Conservation (phyloP, 192 early-diverging fungal species). For the Umbelopsis sp. region DNA sequence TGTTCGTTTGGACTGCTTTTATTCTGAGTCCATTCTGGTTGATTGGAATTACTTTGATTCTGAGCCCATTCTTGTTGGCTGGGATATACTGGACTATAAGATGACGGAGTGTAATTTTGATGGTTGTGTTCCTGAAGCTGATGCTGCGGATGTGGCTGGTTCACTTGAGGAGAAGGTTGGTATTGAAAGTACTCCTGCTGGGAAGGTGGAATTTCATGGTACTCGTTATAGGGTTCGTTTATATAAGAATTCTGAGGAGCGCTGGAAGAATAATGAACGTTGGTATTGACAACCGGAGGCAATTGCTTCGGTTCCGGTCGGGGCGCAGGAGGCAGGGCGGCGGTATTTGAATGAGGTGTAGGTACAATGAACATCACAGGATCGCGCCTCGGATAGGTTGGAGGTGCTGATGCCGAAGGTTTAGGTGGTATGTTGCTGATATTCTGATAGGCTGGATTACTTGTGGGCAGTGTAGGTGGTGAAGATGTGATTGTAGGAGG, state of each 20-base stretch:
- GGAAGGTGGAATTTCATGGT: no score
- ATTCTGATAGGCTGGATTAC: background rate
- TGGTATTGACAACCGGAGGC: background rate
- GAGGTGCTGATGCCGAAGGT: background rate
- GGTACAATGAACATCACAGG: slow-evolving; percentile 7
- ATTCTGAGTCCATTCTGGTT: no score
- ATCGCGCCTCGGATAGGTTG: slow-evolving; percentile 5
- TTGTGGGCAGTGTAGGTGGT: background rate
- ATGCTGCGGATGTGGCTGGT: background rate
- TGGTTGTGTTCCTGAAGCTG: background rate
- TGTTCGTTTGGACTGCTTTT: no score
- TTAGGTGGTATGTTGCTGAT: background rate
- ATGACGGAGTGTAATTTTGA: background rate
- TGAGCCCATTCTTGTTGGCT: background rate
- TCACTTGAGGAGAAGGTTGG: background rate
- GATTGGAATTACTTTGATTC: background rate
- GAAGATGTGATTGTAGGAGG: background rate
- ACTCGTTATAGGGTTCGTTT: background rate
- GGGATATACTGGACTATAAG: background rate
- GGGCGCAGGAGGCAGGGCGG: background rate
- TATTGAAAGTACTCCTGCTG: slow-evolving; percentile 2
- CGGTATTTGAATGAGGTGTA: background rate
- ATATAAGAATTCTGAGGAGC: background rate
- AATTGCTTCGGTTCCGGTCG: background rate
- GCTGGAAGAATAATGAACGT: background rate